phyloP scores from a whole-genome alignment of 169 alveolate species.

The Babesia bovis region DNA sequence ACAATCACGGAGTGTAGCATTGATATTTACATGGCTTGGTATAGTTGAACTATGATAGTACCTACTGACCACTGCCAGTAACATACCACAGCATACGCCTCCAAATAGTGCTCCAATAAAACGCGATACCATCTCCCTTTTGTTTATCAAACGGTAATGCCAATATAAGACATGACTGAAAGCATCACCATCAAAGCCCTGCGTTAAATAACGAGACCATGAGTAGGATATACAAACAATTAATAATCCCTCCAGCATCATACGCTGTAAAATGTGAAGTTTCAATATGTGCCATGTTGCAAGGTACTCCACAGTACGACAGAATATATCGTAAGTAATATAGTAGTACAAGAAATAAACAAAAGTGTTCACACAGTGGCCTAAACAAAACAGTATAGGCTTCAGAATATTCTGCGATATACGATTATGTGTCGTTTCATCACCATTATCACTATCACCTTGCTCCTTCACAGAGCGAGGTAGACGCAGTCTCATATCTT shows the following conservation, averaged over 20 bases:
- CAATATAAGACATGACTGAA: constrained; percentile 57
- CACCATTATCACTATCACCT: not conserved
- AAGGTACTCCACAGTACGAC: not conserved
- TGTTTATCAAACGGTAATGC: constrained; percentile 48
- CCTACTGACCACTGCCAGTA: not conserved
- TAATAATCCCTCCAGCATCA: not conserved
- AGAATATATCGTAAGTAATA: not conserved
- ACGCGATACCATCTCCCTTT: constrained; percentile 44
- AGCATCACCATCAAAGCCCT: constrained; percentile 61
- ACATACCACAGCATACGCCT: constrained; percentile 29
- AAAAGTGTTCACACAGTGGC: constrained; percentile 32
- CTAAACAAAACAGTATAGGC: constrained; percentile 26
- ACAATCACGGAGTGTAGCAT: not conserved
- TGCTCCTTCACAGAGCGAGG: not conserved
- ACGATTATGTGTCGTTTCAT: too few relatives aligned
- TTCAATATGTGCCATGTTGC: not conserved
- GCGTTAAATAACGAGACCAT: constrained; percentile 22
- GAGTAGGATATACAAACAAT: constrained; percentile 4
- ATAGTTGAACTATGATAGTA: not conserved
- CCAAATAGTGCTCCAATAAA: constrained; percentile 38
- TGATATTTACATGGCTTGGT: not conserved
- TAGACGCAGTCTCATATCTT: not conserved
- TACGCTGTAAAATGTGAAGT: constrained; percentile 13
- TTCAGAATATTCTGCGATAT: not conserved
- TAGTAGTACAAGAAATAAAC: constrained; percentile 14